These are phyloP conservation scores for Polymyxa betae DNA, from an alignment of 208 protist species.

Conservation along the genomic window DNA sequence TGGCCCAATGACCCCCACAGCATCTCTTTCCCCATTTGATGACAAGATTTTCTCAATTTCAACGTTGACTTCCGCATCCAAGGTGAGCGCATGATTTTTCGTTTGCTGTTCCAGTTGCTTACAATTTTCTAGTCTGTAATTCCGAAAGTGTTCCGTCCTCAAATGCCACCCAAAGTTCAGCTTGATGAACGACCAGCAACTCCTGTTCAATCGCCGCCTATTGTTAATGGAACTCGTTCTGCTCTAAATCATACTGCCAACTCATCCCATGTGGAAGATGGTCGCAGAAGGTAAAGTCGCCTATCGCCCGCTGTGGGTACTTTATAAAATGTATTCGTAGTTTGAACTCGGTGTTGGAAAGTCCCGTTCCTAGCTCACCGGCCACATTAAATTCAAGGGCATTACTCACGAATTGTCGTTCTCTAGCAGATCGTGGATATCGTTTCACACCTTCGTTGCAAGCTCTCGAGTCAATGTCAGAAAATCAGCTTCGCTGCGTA, in stretches of 20 bases:
- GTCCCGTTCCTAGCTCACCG: too few relatives aligned
- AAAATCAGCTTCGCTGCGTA: not conserved
- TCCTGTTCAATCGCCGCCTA: too few relatives aligned
- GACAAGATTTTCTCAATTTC: slow-evolving; percentile 30
- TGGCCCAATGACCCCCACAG: not conserved
- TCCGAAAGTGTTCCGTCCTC: not conserved
- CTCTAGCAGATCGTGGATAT: slow-evolving; percentile 7
- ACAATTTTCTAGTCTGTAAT: not conserved
- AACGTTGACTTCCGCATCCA: slow-evolving; percentile 10
- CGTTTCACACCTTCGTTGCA: not conserved
- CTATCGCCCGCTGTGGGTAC: too few relatives aligned
- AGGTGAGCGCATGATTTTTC: not conserved
- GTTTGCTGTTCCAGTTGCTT: not conserved
- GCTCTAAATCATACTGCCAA: too few relatives aligned
- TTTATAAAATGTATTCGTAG: too few relatives aligned
- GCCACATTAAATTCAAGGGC: too few relatives aligned
- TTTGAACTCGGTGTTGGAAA: too few relatives aligned
- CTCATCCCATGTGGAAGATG: too few relatives aligned
- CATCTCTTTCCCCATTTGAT: slow-evolving; percentile 27
- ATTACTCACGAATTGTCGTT: not conserved
- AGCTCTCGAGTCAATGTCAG: not conserved
- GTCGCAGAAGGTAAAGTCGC: too few relatives aligned
- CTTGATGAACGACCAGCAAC: not conserved
- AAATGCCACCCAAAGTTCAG: slow-evolving; percentile 19
- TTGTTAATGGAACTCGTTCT: too few relatives aligned